phyloP scores from a whole-genome alignment of 2,329 filamentous ascomycete genomes.

The Graphiopsis chlorocephala region DNA sequence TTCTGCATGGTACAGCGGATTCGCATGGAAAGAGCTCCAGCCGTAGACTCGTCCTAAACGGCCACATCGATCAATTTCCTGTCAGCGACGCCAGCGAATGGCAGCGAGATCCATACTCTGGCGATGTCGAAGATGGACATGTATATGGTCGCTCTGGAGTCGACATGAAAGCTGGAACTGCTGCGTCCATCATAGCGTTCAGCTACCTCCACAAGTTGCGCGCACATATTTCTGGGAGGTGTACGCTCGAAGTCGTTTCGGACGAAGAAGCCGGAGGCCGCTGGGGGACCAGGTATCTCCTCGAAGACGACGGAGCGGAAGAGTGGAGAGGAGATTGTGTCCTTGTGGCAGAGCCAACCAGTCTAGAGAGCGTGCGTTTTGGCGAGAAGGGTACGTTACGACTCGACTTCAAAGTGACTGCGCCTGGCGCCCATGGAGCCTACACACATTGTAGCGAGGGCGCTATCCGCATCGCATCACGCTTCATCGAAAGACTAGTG shows the following conservation, averaged over 20 bases:
- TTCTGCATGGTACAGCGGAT: slow-evolving; percentile 25
- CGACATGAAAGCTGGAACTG: slow-evolving; percentile 47
- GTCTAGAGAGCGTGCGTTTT: slow-evolving; percentile 41
- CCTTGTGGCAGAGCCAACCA: slow-evolving; percentile 41
- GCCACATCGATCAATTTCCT: slow-evolving; percentile 45
- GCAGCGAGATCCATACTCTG: slow-evolving; percentile 39
- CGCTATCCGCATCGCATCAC: slow-evolving; percentile 37
- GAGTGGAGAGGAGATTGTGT: slow-evolving; percentile 40
- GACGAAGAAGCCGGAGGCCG: slow-evolving; percentile 43
- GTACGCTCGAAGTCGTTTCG: slow-evolving; percentile 35
- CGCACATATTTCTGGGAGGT: slow-evolving; percentile 18
- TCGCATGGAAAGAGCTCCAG: slow-evolving; percentile 19
- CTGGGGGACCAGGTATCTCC: slow-evolving; percentile 38
- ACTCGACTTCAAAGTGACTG: slow-evolving; percentile 37
- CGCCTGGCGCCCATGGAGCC: slow-evolving; percentile 40
- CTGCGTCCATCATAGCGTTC: slow-evolving; percentile 41
- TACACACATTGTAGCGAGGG: slow-evolving; percentile 41
- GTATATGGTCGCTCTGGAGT: slow-evolving; percentile 41
- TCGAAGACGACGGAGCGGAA: slow-evolving; percentile 30
- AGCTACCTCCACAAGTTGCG: slow-evolving; percentile 30
- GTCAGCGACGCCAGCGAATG: slow-evolving; percentile 36
- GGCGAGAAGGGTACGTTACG: slow-evolving; percentile 44
- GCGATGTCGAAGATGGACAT: slow-evolving; percentile 33
- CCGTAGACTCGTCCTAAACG: slow-evolving; percentile 40
- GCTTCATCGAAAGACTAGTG: slow-evolving; percentile 33